Conservation (phyloP, 768 basidiomycete genomes). For the Hericium rajendrae region DNA sequence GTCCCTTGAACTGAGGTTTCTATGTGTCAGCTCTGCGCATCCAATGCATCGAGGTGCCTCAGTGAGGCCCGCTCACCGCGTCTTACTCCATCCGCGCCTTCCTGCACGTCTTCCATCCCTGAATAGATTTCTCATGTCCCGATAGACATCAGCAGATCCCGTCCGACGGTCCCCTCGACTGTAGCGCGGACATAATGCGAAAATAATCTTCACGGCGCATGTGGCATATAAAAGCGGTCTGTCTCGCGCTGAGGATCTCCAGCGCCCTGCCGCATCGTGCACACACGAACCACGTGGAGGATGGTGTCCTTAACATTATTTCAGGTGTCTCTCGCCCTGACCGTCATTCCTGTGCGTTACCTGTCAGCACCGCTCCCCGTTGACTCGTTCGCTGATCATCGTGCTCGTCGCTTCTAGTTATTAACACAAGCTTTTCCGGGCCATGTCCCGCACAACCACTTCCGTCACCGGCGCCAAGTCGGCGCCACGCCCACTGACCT, state of each 20-base stretch:
- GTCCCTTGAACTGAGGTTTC: too few relatives aligned
- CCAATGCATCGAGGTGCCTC: not conserved
- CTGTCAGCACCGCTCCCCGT: not conserved
- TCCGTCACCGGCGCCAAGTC: conserved; percentile 1
- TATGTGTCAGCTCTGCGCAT: too few relatives aligned
- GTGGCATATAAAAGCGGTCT: not conserved
- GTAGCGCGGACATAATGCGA: too few relatives aligned
- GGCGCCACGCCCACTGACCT: conserved; percentile 33
- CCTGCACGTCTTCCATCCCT: too few relatives aligned
- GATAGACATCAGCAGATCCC: not conserved
- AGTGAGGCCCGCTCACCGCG: not conserved
- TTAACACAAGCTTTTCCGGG: not conserved
- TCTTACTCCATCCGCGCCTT: not conserved
- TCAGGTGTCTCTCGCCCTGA: conserved; percentile 22
- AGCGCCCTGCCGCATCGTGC: not conserved
- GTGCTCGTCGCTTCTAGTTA: not conserved
- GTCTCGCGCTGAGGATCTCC: not conserved
- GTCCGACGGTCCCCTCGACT: not conserved
- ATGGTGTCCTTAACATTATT: conserved; percentile 3
- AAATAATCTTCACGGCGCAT: not conserved
- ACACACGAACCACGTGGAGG: not conserved
- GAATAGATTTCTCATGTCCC: too few relatives aligned
- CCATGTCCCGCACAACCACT: conserved; percentile 1
- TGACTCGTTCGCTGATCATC: not conserved
- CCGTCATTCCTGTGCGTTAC: conserved; percentile 30